Percentiles rank a stretch among this genome's conserved stretches.
phyloP scores from a whole-genome alignment of 306 rosid species.

The Quercus cerris region DNA sequence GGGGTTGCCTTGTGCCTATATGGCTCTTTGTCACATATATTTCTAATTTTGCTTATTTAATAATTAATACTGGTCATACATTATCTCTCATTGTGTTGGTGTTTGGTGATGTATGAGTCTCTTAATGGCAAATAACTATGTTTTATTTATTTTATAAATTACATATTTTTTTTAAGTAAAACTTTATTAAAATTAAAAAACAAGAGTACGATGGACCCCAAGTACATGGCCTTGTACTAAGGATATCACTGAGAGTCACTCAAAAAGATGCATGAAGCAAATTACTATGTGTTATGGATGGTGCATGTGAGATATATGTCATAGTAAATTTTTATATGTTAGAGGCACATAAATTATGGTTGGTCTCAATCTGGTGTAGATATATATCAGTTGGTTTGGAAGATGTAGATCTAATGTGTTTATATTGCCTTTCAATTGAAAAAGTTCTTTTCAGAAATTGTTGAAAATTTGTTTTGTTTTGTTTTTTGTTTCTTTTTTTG shows the following conservation, averaged over 20 bases:
- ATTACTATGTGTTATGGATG: not conserved
- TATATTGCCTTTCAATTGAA: not conserved
- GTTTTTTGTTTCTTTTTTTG: not conserved
- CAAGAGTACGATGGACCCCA: too few relatives aligned
- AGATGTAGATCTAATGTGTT: too few relatives aligned
- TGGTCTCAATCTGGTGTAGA: too few relatives aligned
- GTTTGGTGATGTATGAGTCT: not conserved
- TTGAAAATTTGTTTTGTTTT: not conserved
- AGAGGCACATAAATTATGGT: too few relatives aligned
- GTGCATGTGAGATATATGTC: not conserved
- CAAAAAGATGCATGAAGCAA: too few relatives aligned
- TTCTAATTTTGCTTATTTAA: not conserved
- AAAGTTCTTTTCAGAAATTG: not conserved
- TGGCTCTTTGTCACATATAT: not conserved
- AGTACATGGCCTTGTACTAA: too few relatives aligned
- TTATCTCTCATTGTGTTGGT: not conserved
- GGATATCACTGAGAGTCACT: too few relatives aligned
- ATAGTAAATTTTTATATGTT: not conserved
- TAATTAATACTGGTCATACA: not conserved
- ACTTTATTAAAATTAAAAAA: too few relatives aligned
- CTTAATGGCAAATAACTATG: not conserved
- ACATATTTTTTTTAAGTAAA: too few relatives aligned
- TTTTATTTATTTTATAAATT: too few relatives aligned
- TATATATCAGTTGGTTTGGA: too few relatives aligned
- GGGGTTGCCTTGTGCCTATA: not conserved